Evolutionary conservation across 2,329 filamentous ascomycete genomes (phyloP), one percentile per base, ranked within the genome.

Genomic region (Sporothrix globosa): DNA sequence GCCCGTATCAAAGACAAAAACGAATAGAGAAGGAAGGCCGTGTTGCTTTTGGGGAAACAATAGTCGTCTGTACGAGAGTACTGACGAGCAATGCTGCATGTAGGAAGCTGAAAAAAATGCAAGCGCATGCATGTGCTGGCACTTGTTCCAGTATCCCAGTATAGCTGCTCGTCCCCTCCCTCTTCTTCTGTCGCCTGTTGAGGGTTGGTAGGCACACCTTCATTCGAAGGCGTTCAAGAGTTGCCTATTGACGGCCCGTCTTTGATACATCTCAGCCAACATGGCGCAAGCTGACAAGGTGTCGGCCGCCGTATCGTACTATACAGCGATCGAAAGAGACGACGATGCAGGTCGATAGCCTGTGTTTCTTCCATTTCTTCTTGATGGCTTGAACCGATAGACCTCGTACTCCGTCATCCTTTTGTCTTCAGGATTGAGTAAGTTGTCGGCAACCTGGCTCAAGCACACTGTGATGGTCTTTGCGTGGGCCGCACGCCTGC

Each of bases 251-350:
- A 10, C 3, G 27, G 24, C 17, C 44, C 61, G 21, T 48, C 30
- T 65, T 34, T 65, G 24, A 65, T 50, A 24, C 61, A 34, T 65
- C 24, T 34, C 44, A 14, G 61, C 61, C 61, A 34, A 65, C 41
- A 65, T 6, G 14, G 44, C 4, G 9, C n/a, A 46, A 30, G 34
- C 19, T 13, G n/a, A 41, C 56, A 60, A 13, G 7, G 17, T 39
- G n/a, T n/a, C n/a, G 60, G 60, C 41, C 60, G 2, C 60, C 60
- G 19, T 65, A 34, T n/a, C n/a, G 21, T 34, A 34, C 34, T 34
- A 48, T 48, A 1, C 60, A 24, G 60, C 60, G 21, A 63, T 48
- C 34, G n/a, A 34, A n/a, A 61, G 56, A 41, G 21, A 58, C 30
- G 54, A 61, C 44, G 19, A 34, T 61, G 56, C 56, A 44, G 34